Base-by-base conservation (phyloP, 1,284 basidiomycete genomes). In the Dichomitus squalens region DNA sequence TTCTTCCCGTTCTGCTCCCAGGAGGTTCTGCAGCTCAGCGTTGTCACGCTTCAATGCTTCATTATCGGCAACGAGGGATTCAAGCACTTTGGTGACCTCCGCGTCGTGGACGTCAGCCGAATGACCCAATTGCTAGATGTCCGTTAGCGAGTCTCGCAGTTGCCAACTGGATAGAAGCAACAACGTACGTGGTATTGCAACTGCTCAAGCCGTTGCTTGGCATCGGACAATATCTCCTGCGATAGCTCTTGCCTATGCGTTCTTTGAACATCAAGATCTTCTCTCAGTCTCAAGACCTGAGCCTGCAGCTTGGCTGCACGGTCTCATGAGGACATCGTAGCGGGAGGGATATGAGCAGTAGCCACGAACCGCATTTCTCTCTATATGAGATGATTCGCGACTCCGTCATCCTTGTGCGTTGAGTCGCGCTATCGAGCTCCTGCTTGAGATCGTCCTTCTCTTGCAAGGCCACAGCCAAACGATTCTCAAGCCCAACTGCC, bases 361-460 rank as follows among this genome's bases (percentile, higher is more conserved):
- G 1, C 21, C 2, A 23, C 29, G 9, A 51, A 80, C 80, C 64
- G 55, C 64, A 88, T 81, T 83, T 75, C 79, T 83, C 85, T 61
- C 85, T 86, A 59, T 91, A 75, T 16, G 84, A 80, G 29, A 76
- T 73, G 52, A 87, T 79, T 40, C 87, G 83, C 1, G 79, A 76
- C 64, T 95, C 92, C 7, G 92, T 89, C 38, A 87, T 74, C 52
- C 84, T 82, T 4, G 88, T 84, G 34, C 88, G 80, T 53, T 89
- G 85, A 6, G 83, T 75, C 64, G 95, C 92, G 49, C 81, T 82
- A 52, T 91, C 88, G 23, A 90, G 79, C 68, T 95, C 91, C 71
- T 96, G 93, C 57, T 86, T 85, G 66, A 92, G 79, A 68, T 98
- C 95, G 49, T 97, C 93, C 64, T 85, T 84, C 71, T 95, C 92